These are phyloP conservation scores for Papiliotrema laurentii DNA, from an alignment of 1,284 basidiomycete genomes.

Conservation along the genomic window DNA sequence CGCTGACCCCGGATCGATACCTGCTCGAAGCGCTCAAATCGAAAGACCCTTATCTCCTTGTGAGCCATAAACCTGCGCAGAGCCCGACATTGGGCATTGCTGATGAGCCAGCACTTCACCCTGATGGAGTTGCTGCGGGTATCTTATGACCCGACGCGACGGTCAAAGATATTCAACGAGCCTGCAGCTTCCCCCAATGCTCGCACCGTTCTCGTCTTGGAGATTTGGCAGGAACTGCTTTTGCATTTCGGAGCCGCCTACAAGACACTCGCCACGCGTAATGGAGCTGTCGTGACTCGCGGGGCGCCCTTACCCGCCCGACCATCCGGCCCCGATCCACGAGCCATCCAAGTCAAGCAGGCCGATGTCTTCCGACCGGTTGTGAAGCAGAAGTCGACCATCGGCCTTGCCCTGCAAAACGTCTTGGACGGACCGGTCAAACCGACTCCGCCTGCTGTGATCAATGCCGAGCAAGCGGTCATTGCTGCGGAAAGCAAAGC, in stretches of 20 bases:
- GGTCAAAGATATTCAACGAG: constrained; percentile 34
- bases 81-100: too few relatives aligned
- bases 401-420: constrained; percentile 14
- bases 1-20: constrained; percentile 31
- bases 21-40: constrained; percentile 33
- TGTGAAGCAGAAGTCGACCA: constrained; percentile 17
- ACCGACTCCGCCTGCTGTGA: constrained; percentile 15
- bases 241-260: constrained; percentile 28
- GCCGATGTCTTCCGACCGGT: constrained; percentile 39
- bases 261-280: constrained; percentile 17
- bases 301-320: constrained; percentile 5
- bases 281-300: constrained; percentile 4
- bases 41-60: constrained; percentile 30
- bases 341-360: constrained; percentile 28
- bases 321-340: constrained; percentile 17
- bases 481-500: constrained; percentile 18
- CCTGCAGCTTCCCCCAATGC: constrained; percentile 23
- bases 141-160: constrained; percentile 19
- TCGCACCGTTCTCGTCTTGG: constrained; percentile 20
- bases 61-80: constrained; percentile 7
- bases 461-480: constrained; percentile 9
- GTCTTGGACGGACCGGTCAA: constrained; percentile 34
- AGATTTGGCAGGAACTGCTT: constrained; percentile 35
- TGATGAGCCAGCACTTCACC: constrained; percentile 33
- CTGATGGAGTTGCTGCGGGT: constrained; percentile 41